Base-by-base conservation (phyloP, 495 filamentous ascomycete genomes). In the Arthonia radiata region DNA sequence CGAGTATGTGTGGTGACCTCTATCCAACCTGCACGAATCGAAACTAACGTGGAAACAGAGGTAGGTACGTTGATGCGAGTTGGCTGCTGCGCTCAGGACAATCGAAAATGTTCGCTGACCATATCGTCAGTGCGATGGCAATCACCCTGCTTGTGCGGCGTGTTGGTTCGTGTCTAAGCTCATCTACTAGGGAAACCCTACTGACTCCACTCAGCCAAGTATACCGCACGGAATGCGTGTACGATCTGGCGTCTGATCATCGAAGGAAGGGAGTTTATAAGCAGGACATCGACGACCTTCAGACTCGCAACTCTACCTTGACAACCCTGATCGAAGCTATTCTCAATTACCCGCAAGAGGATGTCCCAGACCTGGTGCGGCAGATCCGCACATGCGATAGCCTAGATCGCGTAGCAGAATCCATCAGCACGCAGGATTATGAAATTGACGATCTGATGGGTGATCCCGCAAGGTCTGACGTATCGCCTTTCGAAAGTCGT, bases 261-360 rank as follows among this genome's bases (percentile, higher is more conserved):
- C 73, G 86, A 25, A 68, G 86, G 11, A 97, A 94, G 44, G 86
- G 86, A 26, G 86, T 93, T 6, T 93, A 92, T 46, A 82, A 80
- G 47, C 79, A 91, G 47, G 81, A 92, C 46, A 72, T 81, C 25
- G 81, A 92, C 46, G 76, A 70, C 37, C 60, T 83, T 40, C 77
- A 83, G 41, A 83, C 81, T 12, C 63, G 63, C 29, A 83, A 76
- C 41, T 76, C 76, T 17, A 97, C 86, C 8, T 54, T 94, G 15
- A 75, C 93, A 41, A 83, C 81, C 5, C 52, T 97, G 15, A 67
- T 97, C 26, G 76, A 93, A 44, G 89, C 86, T 14, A 75, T 97
- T 30, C 53, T 97, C 17, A 92, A 92, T 42, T 75, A 75, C 17
- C 62, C 72, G 26, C 71, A 81, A 36, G 76, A 89, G 9, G 75